phyloP scores from a whole-genome alignment of 495 filamentous ascomycete species.

The Apodospora peruviana region DNA sequence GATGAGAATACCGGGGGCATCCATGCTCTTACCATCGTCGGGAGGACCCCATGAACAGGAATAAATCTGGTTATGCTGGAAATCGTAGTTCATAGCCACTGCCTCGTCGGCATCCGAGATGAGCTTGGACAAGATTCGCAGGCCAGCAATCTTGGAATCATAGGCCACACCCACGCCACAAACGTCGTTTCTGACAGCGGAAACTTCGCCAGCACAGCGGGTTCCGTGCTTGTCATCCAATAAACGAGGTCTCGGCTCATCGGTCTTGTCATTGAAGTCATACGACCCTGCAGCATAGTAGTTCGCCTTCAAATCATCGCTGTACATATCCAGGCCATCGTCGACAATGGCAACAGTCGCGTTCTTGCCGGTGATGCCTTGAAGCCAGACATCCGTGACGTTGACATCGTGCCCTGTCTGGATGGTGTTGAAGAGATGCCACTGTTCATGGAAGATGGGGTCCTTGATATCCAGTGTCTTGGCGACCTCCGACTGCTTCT shows the following conservation, averaged over 20 bases:
- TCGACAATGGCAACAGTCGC: conserved; percentile 90
- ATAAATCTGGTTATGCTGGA: conserved; percentile 89
- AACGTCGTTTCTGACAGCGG: conserved; percentile 84
- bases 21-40: conserved; percentile 90
- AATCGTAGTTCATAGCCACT: conserved; percentile 83
- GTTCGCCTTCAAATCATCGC: conserved; percentile 85
- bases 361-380: conserved; percentile 89
- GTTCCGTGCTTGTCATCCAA: conserved; percentile 86
- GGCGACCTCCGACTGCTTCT: conserved; percentile 56
- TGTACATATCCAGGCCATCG: conserved; percentile 96
- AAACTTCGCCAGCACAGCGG: conserved; percentile 89
- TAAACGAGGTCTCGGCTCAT: conserved; percentile 74
- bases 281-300: conserved; percentile 87
- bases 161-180: conserved; percentile 95
- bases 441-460: conserved; percentile 89
- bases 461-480: conserved; percentile 67
- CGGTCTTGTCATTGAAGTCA: conserved; percentile 83
- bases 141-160: conserved; percentile 80
- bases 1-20: conserved; percentile 84
- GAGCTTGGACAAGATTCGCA: conserved; percentile 84
- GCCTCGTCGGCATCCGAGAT: conserved; percentile 94
- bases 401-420: conserved; percentile 89
- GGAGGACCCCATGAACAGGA: conserved; percentile 98
- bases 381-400: conserved; percentile 83
- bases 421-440: conserved; percentile 85